Evolutionary conservation across 2,329 filamentous ascomycete genomes (phyloP).

Genomic region (Cladosporium colombiae): DNA sequence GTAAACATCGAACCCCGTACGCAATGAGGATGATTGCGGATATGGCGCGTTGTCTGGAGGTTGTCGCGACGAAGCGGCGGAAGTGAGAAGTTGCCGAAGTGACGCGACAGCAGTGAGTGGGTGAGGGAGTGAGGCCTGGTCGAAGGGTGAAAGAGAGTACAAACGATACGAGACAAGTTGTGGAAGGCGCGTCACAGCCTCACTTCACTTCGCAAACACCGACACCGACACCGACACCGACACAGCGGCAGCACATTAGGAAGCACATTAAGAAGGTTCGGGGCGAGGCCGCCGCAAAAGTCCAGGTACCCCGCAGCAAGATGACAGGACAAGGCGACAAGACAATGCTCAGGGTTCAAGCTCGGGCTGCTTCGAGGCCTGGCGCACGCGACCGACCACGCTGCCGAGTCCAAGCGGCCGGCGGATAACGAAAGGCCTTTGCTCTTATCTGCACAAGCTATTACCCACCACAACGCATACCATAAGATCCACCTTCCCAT

Average conservation of each 20-base stretch:
- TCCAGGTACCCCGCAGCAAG: background rate
- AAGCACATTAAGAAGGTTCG: background rate
- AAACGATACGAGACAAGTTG: background rate
- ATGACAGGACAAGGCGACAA: too few relatives aligned
- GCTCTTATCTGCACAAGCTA: conserved; percentile 9
- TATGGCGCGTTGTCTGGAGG: background rate
- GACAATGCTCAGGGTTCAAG: background rate
- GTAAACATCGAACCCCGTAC: background rate
- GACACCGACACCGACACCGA: conserved; percentile 4
- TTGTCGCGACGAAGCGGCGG: background rate
- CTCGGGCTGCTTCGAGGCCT: background rate
- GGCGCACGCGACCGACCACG: background rate
- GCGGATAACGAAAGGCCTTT: conserved; percentile 11
- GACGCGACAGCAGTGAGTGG: background rate
- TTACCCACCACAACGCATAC: background rate
- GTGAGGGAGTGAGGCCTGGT: background rate
- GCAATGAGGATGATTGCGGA: background rate
- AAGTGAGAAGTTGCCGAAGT: background rate
- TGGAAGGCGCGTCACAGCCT: background rate
- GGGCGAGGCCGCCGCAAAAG: background rate
- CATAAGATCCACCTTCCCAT: background rate
- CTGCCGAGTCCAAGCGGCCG: background rate
- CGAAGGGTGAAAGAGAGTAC: background rate
- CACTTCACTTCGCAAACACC: conserved; percentile 3
- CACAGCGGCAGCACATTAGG: background rate